Evolutionary conservation across 2,329 filamentous ascomycete species (phyloP), one percentile per base, ranked within the genome.

Genomic region (Cladosporium sp.): DNA sequence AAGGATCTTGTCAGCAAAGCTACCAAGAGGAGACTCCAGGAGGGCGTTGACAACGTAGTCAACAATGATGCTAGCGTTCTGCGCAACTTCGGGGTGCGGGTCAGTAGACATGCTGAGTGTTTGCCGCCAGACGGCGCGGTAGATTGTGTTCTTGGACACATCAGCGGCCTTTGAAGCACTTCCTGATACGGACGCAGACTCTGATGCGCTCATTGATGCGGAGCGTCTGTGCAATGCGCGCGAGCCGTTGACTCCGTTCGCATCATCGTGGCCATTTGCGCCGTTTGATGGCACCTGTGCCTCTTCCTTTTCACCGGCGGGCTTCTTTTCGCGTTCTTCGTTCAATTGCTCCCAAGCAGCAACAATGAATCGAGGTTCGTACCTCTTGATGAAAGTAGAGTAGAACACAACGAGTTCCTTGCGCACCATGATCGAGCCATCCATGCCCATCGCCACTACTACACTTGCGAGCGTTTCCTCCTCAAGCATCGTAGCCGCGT

Each of bases 371-470:
- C 96, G 96, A 76, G 88, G 92, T 79, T 96, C 90, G 75, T 97
- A 97, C 48, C 94, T 90, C 67, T 91, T 86, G 57, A 96, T 89
- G 74, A 97, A 97, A 30, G 91, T 90, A 0, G 95, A 98, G 70
- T 97, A 88, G 82, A 98, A 98, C 14, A 97, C 91, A 2, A 97
- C 82, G 43, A 98, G 84, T 78, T 99, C 95, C 75, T 93, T 96
- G 56, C 95, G 89, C 30, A 99, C 95, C 82, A 98, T 89, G 28
- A 93, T 92, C 73, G 93, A 97, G 36, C 94, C 95, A 77, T 99
- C 95, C 65, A 92, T 92, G 25, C 92, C 90, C 90, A 98, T 94
- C 67, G 95, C 89, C 49, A 98, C 84, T 49, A 98, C 86, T 14
- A 92, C 92, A 81, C 92, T 91, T 3, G 95, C 93, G 70, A 99